Percentiles rank a stretch among this genome's conserved stretches.
These are phyloP conservation scores for Paraphaeosphaeria sporulosa DNA, from an alignment of 2,329 filamentous ascomycete species.

Conservation along the genomic window DNA sequence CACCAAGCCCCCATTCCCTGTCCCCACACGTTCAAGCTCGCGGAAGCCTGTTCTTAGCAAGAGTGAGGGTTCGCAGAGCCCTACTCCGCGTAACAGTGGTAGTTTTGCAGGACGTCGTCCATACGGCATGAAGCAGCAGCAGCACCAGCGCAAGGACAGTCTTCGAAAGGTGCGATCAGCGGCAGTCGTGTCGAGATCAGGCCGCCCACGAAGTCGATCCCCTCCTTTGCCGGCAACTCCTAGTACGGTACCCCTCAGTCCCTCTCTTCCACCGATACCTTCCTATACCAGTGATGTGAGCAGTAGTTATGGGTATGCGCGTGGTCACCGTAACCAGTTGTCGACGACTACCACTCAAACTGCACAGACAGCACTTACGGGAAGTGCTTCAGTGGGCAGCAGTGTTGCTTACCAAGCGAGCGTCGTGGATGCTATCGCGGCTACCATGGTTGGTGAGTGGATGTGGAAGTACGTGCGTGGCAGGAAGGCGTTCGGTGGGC, in stretches of 20 bases:
- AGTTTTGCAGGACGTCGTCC: constrained; percentile 50
- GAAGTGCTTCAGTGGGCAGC: constrained; percentile 61
- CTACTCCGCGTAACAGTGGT: constrained; percentile 64
- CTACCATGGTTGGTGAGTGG: constrained; percentile 98
- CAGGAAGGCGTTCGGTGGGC: constrained; percentile 87
- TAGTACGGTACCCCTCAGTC: constrained; percentile 70
- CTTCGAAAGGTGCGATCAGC: constrained; percentile 85
- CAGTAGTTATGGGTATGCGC: constrained; percentile 44
- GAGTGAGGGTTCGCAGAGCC: constrained; percentile 81
- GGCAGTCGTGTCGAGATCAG: constrained; percentile 67
- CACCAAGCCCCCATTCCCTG: constrained; percentile 81
- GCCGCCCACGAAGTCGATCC: constrained; percentile 56
- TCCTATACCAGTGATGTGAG: constrained; percentile 66
- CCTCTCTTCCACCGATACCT: constrained; percentile 75
- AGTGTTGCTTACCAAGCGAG: constrained; percentile 73
- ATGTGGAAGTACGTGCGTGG: constrained; percentile 91
- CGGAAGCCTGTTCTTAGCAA: constrained; percentile 72
- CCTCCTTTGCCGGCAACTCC: constrained; percentile 73
- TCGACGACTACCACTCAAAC: constrained; percentile 69
- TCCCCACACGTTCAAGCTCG: constrained; percentile 88
- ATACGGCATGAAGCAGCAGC: constrained; percentile 36
- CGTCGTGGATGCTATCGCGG: constrained; percentile 95
- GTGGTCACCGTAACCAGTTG: constrained; percentile 62
- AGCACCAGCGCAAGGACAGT: constrained; percentile 65
- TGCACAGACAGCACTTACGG: constrained; percentile 64